Conservation (phyloP, 2,329 filamentous ascomycete genomes). For the Chaetomium olivaceum region DNA sequence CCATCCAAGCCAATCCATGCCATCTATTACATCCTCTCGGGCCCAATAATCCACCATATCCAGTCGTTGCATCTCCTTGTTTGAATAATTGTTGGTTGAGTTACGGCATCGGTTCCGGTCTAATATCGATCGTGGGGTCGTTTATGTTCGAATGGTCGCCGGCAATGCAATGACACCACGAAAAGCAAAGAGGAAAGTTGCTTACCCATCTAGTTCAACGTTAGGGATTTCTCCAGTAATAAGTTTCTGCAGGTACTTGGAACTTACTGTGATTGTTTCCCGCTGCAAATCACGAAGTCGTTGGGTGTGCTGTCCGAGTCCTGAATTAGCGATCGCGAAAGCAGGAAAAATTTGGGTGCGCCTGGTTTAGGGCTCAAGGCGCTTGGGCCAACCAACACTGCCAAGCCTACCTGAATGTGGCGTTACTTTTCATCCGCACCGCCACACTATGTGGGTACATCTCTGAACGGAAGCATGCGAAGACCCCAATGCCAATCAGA, state of each 20-base stretch:
- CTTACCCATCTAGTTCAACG: slow-evolving; percentile 60
- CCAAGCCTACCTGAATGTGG: slow-evolving; percentile 23
- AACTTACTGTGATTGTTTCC: slow-evolving; percentile 54
- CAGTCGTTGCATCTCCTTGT: not conserved
- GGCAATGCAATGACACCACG: slow-evolving; percentile 17
- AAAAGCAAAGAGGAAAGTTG: slow-evolving; percentile 31
- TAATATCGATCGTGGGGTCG: slow-evolving; percentile 7
- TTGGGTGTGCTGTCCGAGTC: slow-evolving; percentile 45
- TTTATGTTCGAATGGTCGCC: slow-evolving; percentile 9
- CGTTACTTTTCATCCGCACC: slow-evolving; percentile 13
- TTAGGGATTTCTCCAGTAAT: slow-evolving; percentile 25
- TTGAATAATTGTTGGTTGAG: not conserved
- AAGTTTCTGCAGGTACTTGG: slow-evolving; percentile 15
- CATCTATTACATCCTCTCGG: not conserved
- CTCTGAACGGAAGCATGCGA: not conserved
- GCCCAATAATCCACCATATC: not conserved
- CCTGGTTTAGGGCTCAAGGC: slow-evolving; percentile 35
- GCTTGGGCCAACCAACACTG: slow-evolving; percentile 28
- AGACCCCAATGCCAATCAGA: not conserved
- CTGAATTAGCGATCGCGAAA: slow-evolving; percentile 33
- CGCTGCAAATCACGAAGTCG: slow-evolving; percentile 37
- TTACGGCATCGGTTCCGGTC: not conserved
- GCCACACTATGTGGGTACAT: slow-evolving; percentile 21
- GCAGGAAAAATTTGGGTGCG: slow-evolving; percentile 34
- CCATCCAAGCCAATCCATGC: slow-evolving; percentile 2